Percentiles rank a stretch among this genome's conserved stretches.
Conservation (phyloP, 495 filamentous ascomycete genomes). For the Penicillium diatomitis region DNA sequence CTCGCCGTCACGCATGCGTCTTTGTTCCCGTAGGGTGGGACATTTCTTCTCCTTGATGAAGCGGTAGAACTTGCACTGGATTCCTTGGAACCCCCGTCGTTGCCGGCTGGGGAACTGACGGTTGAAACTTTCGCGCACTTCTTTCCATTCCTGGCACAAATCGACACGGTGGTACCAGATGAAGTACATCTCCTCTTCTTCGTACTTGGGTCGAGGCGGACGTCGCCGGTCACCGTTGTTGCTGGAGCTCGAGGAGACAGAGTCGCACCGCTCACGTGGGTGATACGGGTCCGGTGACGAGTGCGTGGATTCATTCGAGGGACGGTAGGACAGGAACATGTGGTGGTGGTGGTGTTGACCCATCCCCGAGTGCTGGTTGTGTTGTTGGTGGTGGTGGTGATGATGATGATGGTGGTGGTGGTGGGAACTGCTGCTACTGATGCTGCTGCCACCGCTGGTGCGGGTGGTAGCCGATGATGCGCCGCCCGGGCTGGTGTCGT, state of each 20-base stretch:
- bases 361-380: neutral
- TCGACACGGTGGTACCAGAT: conserved; percentile 50
- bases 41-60: conserved; percentile 42
- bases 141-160: conserved; percentile 43
- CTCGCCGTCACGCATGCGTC: conserved; percentile 37
- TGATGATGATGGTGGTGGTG: neutral
- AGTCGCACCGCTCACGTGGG: conserved; percentile 32
- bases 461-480: conserved; percentile 15
- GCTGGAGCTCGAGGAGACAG: conserved; percentile 36
- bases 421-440: neutral
- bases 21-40: conserved; percentile 36
- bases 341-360: conserved; percentile 10
- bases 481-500: conserved; percentile 15
- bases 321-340: conserved; percentile 18
- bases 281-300: conserved; percentile 31
- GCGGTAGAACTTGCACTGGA: conserved; percentile 49
- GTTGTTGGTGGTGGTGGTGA: conserved; percentile 6
- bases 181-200: conserved; percentile 45
- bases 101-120: conserved; percentile 37
- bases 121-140: conserved; percentile 41
- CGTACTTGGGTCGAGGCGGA: conserved; percentile 40
- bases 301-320: conserved; percentile 16
- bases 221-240: conserved; percentile 35
- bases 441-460: neutral
- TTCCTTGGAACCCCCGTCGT: conserved; percentile 38